Percentiles rank a stretch among this genome's conserved stretches.
These are phyloP conservation scores for Neohortaea acidophila DNA, from an alignment of 495 filamentous ascomycete species.

Conservation along the genomic window DNA sequence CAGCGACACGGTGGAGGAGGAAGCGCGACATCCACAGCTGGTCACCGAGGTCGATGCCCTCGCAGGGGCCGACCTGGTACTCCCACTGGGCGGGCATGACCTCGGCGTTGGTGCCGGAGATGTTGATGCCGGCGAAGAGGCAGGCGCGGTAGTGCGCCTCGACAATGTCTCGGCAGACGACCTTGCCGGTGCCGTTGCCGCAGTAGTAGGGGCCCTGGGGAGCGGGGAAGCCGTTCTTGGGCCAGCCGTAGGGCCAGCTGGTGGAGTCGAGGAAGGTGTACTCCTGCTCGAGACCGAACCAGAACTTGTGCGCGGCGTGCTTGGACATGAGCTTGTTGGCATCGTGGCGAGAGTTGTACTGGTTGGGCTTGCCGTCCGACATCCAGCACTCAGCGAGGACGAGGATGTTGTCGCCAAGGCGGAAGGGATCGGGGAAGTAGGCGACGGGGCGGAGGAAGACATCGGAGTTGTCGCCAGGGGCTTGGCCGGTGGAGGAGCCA, in stretches of 20 bases:
- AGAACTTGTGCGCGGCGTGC: conserved; percentile 67
- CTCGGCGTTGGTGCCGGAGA: conserved; percentile 98
- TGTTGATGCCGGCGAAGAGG: conserved; percentile 77
- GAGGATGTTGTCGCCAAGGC: conserved; percentile 65
- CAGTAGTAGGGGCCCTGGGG: conserved; percentile 99
- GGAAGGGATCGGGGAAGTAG: conserved; percentile 88
- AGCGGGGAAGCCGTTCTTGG: conserved; percentile 86
- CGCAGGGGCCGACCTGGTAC: conserved; percentile 94
- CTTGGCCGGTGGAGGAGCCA: conserved; percentile 87
- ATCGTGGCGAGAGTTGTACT: conserved; percentile 94
- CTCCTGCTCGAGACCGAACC: conserved; percentile 98
- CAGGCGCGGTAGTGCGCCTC: conserved; percentile 98
- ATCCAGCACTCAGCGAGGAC: conserved; percentile 96
- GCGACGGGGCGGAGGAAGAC: conserved; percentile 90
- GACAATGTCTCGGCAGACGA: conserved; percentile 95
- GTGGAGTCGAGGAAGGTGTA: conserved; percentile 81
- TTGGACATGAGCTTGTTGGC: conserved; percentile 76
- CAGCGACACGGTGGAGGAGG: conserved; percentile 88
- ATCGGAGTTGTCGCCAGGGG: conserved; percentile 91
- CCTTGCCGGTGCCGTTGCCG: conserved; percentile 92
- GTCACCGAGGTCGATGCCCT: conserved; percentile 88
- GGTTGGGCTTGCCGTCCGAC: conserved; percentile 90
- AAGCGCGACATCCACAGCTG: conserved; percentile 96
- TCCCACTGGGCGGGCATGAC: conserved; percentile 99
- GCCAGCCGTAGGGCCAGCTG: conserved; percentile 91